Percentiles rank a stretch among this genome's conserved stretches.
Conservation (phyloP, 768 basidiomycete species). For the Leccinum barrowsii region DNA sequence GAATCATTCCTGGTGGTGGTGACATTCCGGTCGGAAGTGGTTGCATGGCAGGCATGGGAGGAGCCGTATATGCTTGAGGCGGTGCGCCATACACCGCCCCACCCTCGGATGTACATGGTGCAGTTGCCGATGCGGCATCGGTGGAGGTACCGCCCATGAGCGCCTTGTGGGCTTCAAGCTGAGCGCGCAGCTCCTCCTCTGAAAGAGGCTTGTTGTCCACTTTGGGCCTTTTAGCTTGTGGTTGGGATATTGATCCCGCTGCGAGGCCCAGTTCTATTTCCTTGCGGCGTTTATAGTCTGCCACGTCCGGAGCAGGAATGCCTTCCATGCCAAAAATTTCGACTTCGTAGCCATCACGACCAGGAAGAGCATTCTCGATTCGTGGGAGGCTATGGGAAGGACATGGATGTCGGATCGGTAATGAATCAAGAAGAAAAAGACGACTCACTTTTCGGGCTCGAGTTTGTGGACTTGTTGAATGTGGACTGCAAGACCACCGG, state of each 20-base stretch:
- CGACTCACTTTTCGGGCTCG: conserved; percentile 72
- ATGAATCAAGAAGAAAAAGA: not conserved
- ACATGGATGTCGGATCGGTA: conserved; percentile 11
- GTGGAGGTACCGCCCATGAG: conserved; percentile 70
- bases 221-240: conserved; percentile 77
- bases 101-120: conserved; percentile 37
- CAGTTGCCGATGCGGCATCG: conserved; percentile 29
- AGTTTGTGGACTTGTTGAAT: conserved; percentile 99
- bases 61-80: conserved; percentile 62
- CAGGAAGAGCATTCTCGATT: conserved; percentile 94
- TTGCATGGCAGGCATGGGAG: conserved; percentile 34
- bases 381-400: conserved; percentile 58
- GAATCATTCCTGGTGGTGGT: conserved; percentile 38
- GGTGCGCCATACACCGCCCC: conserved; percentile 70
- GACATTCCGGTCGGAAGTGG: conserved; percentile 29
- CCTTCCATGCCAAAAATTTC: conserved; percentile 99
- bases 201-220: conserved; percentile 72
- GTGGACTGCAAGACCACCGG: conserved; percentile 96
- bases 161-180: conserved; percentile 86
- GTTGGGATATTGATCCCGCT: conserved; percentile 78
- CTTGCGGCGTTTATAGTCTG: conserved; percentile 93
- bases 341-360: conserved; percentile 95
- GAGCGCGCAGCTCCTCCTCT: conserved; percentile 80
- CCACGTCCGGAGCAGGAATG: conserved; percentile 89
- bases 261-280: conserved; percentile 89